Percentiles rank a stretch among this genome's conserved stretches.
phyloP scores from a whole-genome alignment of 208 protist species.

The Endotrypanum monterogeii region DNA sequence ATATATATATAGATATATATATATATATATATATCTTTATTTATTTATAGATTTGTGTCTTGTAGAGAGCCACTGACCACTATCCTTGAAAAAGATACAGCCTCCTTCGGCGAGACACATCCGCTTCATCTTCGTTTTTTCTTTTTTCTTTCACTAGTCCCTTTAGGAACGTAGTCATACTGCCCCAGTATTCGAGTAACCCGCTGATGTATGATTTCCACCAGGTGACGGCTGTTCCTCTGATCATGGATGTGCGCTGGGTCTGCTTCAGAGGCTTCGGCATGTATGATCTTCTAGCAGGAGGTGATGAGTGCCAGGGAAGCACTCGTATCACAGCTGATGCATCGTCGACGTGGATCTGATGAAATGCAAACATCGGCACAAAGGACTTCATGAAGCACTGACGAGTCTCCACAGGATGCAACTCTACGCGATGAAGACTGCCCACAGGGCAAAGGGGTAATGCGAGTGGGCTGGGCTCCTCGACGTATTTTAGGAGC shows the following conservation, averaged over 20 bases:
- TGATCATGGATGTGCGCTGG: slow-evolving; percentile 45
- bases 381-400: slow-evolving; percentile 39
- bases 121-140: background rate
- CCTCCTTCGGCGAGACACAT: too few species aligned
- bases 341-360: slow-evolving; percentile 46
- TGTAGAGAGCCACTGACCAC: too few species aligned
- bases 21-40: too few species aligned
- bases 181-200: too few species aligned
- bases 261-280: slow-evolving; percentile 45
- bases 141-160: too few species aligned
- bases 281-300: background rate
- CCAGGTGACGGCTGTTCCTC: slow-evolving; percentile 32
- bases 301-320: background rate
- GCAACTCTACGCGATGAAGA: slow-evolving; percentile 33
- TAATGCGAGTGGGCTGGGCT: slow-evolving; percentile 41
- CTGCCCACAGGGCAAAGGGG: slow-evolving; percentile 20
- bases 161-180: too few species aligned
- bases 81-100: too few species aligned
- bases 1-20: too few species aligned
- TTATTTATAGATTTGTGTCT: too few species aligned
- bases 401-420: slow-evolving; percentile 42
- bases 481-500: slow-evolving; percentile 39
- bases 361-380: slow-evolving; percentile 24
- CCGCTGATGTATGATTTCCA: background rate
- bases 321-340: slow-evolving; percentile 31